A percentile compares a stretch with the other conserved stretches of the same genome.
Evolutionary conservation across 805 yeast species (phyloP).

Genomic region (Hanseniaspora occidentalis): DNA sequence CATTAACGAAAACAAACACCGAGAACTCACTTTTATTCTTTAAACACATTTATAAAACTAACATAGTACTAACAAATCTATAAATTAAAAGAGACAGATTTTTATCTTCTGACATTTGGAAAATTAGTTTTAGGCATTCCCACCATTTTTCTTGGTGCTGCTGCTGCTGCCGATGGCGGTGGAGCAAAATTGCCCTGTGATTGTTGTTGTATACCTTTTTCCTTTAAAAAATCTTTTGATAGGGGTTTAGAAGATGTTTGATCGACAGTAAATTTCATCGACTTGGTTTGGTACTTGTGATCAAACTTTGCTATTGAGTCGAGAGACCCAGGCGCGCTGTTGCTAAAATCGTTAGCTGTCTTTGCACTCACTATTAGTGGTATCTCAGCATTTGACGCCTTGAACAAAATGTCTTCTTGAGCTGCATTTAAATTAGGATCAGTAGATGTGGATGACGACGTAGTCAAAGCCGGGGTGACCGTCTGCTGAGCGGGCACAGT

Average conservation of each 20-base stretch:
- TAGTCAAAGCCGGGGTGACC: too few species aligned
- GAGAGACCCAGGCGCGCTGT: not conserved
- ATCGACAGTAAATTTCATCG: conserved; percentile 48
- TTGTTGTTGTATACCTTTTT: conserved; percentile 13
- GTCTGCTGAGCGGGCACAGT: too few species aligned
- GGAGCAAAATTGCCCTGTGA: conserved; percentile 2
- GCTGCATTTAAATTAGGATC: not conserved
- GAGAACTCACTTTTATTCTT: too few species aligned
- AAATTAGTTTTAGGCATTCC: conserved; percentile 22
- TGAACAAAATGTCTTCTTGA: not conserved
- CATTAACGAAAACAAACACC: too few species aligned
- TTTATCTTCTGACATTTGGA: conserved; percentile 5
- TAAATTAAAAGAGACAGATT: not conserved
- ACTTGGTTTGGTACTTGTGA: conserved; percentile 45
- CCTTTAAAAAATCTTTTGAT: conserved; percentile 15
- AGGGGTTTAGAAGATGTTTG: conserved; percentile 58
- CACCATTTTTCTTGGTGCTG: conserved; percentile 16
- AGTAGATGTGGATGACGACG: not conserved
- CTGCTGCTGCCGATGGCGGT: not conserved
- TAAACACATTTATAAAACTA: too few species aligned
- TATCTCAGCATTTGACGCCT: not conserved
- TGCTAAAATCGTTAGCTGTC: not conserved
- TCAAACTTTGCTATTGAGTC: conserved; percentile 28
- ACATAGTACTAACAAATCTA: not conserved
- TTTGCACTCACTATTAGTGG: conserved; percentile 1